Percentiles rank a stretch among this genome's conserved stretches.
Conservation (phyloP, 352 stramenopile species). For the Phytophthora sp. region DNA sequence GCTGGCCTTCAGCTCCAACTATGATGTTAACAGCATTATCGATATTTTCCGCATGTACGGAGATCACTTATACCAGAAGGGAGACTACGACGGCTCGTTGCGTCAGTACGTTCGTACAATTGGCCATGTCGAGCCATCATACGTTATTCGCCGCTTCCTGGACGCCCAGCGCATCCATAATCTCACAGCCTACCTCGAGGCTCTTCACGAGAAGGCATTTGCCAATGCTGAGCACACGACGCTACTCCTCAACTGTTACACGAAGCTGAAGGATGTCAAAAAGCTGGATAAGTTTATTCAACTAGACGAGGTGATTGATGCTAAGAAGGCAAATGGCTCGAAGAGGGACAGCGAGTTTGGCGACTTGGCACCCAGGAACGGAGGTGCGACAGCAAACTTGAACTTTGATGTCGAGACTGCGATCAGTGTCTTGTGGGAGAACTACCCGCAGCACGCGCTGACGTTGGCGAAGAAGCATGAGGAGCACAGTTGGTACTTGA, state of each 20-base stretch:
- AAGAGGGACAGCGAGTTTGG: slow-evolving; percentile 34
- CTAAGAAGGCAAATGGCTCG: slow-evolving; percentile 43
- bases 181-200: slow-evolving; percentile 97
- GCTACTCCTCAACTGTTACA: slow-evolving; percentile 95
- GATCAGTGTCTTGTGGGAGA: slow-evolving; percentile 92
- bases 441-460: slow-evolving; percentile 91
- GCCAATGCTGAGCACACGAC: slow-evolving; percentile 94
- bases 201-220: slow-evolving; percentile 91
- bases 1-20: slow-evolving; percentile 95
- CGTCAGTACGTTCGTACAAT: slow-evolving; percentile 98
- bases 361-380: slow-evolving; percentile 30
- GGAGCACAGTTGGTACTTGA: slow-evolving; percentile 92
- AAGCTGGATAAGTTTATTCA: slow-evolving; percentile 94
- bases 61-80: slow-evolving; percentile 98
- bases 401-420: slow-evolving; percentile 94
- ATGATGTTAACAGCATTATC: slow-evolving; percentile 95
- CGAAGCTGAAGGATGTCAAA: slow-evolving; percentile 93
- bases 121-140: slow-evolving; percentile 96
- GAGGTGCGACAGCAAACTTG: slow-evolving; percentile 43
- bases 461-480: slow-evolving; percentile 90
- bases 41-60: slow-evolving; percentile 97
- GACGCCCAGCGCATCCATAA: slow-evolving; percentile 97
- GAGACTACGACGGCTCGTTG: slow-evolving; percentile 95
- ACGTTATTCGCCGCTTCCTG: slow-evolving; percentile 98
- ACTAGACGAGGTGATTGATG: slow-evolving; percentile 74